Percentiles rank a stretch among this genome's conserved stretches.
These are phyloP conservation scores for Fomitopsis pinicola DNA, from an alignment of 1,284 basidiomycete genomes.

Conservation along the genomic window DNA sequence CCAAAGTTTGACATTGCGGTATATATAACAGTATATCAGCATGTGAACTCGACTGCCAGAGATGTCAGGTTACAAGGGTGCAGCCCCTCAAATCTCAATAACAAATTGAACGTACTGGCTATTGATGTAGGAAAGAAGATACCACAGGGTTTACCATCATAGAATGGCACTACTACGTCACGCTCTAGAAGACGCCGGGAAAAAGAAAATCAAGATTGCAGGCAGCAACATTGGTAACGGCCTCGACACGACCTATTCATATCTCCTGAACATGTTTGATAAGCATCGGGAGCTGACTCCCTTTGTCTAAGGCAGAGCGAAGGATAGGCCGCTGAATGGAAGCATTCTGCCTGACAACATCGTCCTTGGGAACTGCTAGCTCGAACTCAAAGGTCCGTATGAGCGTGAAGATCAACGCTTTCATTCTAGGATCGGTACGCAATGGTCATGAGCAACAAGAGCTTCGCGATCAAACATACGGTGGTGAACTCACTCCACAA, in stretches of 20 bases:
- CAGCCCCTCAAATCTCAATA: too few species aligned
- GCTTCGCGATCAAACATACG: conserved; percentile 36
- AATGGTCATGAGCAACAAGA: conserved; percentile 58
- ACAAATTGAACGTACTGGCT: too few species aligned
- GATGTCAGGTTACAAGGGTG: too few species aligned
- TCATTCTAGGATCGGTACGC: conserved; percentile 42
- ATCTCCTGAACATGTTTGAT: conserved; percentile 8
- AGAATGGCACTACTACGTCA: too few species aligned
- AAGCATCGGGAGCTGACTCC: conserved; percentile 19
- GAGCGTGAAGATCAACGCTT: conserved; percentile 53
- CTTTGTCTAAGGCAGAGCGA: conserved; percentile 9
- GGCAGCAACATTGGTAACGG: not conserved
- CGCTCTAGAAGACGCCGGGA: too few species aligned
- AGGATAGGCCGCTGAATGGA: conserved; percentile 19
- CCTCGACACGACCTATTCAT: not conserved
- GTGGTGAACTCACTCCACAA: conserved; percentile 47
- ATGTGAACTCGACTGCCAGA: too few species aligned
- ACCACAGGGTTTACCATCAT: too few species aligned
- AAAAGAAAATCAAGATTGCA: too few species aligned
- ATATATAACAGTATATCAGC: too few species aligned
- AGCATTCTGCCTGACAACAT: conserved; percentile 13
- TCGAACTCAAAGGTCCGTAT: conserved; percentile 55
- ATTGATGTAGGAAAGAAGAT: too few species aligned
- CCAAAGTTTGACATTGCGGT: too few species aligned
- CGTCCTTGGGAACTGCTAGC: conserved; percentile 37